Conservation (phyloP, 768 basidiomycete genomes). For the Xanthoconium purpureum region DNA sequence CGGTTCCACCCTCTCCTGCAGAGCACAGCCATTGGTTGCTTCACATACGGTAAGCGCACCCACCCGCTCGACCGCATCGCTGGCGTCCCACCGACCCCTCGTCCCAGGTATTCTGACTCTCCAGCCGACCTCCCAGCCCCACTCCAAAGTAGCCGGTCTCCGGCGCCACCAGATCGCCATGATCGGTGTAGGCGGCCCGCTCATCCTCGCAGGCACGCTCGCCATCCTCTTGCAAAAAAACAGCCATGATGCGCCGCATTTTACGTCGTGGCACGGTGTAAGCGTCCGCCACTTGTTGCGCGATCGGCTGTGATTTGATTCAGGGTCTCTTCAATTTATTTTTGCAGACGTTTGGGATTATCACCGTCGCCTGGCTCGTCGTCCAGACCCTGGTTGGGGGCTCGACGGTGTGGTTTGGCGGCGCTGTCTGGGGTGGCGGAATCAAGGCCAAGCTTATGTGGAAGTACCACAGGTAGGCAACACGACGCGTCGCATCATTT, state of each 20-base stretch:
- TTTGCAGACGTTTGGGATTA: slow-evolving; percentile 59
- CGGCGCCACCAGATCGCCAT: slow-evolving; percentile 66
- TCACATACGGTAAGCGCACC: slow-evolving; percentile 55
- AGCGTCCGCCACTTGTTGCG: slow-evolving; percentile 17
- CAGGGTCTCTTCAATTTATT: too few species aligned
- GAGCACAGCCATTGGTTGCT: slow-evolving; percentile 49
- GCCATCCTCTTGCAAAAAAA: slow-evolving; percentile 64
- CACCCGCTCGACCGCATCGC: neutral
- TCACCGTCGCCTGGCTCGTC: slow-evolving; percentile 58
- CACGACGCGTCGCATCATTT: slow-evolving; percentile 2
- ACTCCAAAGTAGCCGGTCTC: slow-evolving; percentile 64
- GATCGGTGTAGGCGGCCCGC: slow-evolving; percentile 51
- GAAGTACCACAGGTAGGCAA: slow-evolving; percentile 78
- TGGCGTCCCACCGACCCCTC: neutral
- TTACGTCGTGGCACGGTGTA: slow-evolving; percentile 76
- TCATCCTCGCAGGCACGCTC: slow-evolving; percentile 56
- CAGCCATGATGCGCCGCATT: slow-evolving; percentile 49
- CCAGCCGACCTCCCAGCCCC: slow-evolving; percentile 67
- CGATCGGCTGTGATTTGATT: neutral
- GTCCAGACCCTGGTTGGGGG: slow-evolving; percentile 62
- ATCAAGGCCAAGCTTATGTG: slow-evolving; percentile 69
- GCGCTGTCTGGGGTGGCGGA: slow-evolving; percentile 68
- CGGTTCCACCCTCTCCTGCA: slow-evolving; percentile 65
- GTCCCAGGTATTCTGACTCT: slow-evolving; percentile 66
- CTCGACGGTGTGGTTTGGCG: slow-evolving; percentile 75